Base-by-base conservation (phyloP, 768 basidiomycete genomes). In the Boletellus ananiceps region DNA sequence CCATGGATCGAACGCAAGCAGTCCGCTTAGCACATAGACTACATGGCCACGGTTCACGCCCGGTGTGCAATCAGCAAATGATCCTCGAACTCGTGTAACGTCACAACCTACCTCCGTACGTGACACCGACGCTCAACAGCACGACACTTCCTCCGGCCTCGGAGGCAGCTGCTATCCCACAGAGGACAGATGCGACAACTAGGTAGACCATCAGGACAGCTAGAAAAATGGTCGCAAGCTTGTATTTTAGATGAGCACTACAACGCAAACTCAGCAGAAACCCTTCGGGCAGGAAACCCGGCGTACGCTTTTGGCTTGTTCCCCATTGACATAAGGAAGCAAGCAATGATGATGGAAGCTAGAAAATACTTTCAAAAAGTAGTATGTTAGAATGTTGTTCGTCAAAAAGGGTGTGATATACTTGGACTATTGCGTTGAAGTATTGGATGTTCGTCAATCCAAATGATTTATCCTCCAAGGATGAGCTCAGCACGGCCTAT, bases 301-400 rank as follows among this genome's bases (percentile, higher is more conserved):
- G 39, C 38, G 51, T 55, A 93, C 90, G 88, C 83, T 70, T 81
- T 78, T 4, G 93, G 93, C 63, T 88, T 86, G 67, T 96, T 96
- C 15, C 94, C 94, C 93, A 97, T 95, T 0, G 91, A 88, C 65
- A 96, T 88, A 1, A 96, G 73, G 76, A 97, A 96, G 57, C 84
- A 87, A 8, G 88, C 85, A n/a, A 93, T 77, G 25, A 98, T 78
- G 36, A 90, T 78, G 4, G 88, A 88, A 4, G 85, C 83, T 77
- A 96, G 84, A 31, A 84, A 69, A 64, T 90, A 95, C 84, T 93
- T 58, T 9, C 16, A 41, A 47, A 51, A 16, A 15, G 41, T 32
- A 23, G 2, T 33, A 33, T 34, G 50, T 48, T 34, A 52, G 41
- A 50, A 44, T 32, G 16, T 18, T 51, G 40, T 11, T 34, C 32